Evolutionary conservation across 345 rosid species (phyloP).

Genomic region (Brassica cretica): DNA sequence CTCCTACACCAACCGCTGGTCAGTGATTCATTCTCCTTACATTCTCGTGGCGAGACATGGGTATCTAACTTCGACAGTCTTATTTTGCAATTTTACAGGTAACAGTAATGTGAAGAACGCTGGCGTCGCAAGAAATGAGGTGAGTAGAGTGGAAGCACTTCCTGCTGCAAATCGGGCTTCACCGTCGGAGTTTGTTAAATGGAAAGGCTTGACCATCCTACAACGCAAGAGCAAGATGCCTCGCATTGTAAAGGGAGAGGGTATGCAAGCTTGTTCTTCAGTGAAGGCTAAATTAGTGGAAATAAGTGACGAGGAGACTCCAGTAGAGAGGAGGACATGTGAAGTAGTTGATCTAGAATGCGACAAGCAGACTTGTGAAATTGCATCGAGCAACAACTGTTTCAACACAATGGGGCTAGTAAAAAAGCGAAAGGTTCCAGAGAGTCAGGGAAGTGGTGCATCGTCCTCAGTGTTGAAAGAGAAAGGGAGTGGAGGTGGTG

Average conservation of each 20-base stretch:
- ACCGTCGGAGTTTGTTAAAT: slow-evolving; percentile 46
- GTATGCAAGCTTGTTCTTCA: slow-evolving; percentile 35
- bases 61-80: slow-evolving; percentile 24
- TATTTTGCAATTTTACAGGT: slow-evolving; percentile 26
- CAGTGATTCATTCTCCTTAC: slow-evolving; percentile 26
- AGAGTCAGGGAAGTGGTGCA: slow-evolving; percentile 39
- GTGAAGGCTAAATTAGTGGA: slow-evolving; percentile 34
- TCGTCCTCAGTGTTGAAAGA: slow-evolving; percentile 36
- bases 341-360: slow-evolving; percentile 41
- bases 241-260: slow-evolving; percentile 24
- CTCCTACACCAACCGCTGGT: slow-evolving; percentile 21
- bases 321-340: slow-evolving; percentile 48
- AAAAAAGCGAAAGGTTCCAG: slow-evolving; percentile 29
- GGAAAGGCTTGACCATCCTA: slow-evolving; percentile 44
- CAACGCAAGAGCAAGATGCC: slow-evolving; percentile 37
- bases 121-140: slow-evolving; percentile 17
- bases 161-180: slow-evolving; percentile 80
- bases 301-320: slow-evolving; percentile 41
- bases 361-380: slow-evolving; percentile 22
- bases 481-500: slow-evolving; percentile 21
- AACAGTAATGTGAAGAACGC: slow-evolving; percentile 17
- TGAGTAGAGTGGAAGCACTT: slow-evolving; percentile 47
- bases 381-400: neutral
- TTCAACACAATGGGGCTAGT: slow-evolving; percentile 36
- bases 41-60: slow-evolving; percentile 16